A percentile compares a stretch with the other conserved stretches of the same genome.
Conservation (phyloP, 257 asterid species). For the Coffea eugenioides region DNA sequence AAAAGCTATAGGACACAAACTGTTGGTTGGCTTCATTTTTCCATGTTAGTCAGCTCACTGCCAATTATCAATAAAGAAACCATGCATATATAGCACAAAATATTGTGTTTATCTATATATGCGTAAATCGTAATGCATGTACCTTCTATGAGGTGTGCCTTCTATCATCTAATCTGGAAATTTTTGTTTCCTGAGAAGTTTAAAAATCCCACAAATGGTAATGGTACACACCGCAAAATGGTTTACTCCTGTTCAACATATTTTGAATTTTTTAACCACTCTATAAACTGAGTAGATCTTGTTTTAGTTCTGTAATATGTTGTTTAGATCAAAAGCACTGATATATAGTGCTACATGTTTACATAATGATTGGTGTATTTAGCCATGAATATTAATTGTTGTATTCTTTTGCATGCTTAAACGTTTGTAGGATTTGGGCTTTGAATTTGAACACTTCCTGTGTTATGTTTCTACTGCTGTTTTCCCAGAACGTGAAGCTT, state of each 20-base stretch:
- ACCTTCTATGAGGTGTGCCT: too few species aligned
- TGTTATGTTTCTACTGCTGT: constrained; percentile 20
- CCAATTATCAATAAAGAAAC: background rate
- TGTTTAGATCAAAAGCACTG: background rate
- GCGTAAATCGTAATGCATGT: background rate
- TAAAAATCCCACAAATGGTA: background rate
- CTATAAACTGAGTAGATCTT: too few species aligned
- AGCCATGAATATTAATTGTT: too few species aligned
- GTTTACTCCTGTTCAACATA: background rate
- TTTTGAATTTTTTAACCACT: background rate
- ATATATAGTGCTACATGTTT: background rate
- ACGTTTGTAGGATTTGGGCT: background rate
- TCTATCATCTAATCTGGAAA: background rate
- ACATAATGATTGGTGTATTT: too few species aligned
- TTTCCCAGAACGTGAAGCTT: background rate
- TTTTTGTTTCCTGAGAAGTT: background rate
- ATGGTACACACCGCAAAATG: background rate
- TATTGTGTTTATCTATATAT: background rate
- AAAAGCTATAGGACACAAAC: constrained; percentile 51
- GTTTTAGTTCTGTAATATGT: background rate
- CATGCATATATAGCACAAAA: background rate
- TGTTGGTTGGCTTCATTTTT: constrained; percentile 31
- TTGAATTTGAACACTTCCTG: constrained; percentile 34
- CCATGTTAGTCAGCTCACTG: constrained; percentile 15
- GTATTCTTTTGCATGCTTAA: background rate